A percentile compares a stretch with the other conserved stretches of the same genome.
phyloP scores from a whole-genome alignment of 768 basidiomycete species.

The Gloeophyllum trabeum region DNA sequence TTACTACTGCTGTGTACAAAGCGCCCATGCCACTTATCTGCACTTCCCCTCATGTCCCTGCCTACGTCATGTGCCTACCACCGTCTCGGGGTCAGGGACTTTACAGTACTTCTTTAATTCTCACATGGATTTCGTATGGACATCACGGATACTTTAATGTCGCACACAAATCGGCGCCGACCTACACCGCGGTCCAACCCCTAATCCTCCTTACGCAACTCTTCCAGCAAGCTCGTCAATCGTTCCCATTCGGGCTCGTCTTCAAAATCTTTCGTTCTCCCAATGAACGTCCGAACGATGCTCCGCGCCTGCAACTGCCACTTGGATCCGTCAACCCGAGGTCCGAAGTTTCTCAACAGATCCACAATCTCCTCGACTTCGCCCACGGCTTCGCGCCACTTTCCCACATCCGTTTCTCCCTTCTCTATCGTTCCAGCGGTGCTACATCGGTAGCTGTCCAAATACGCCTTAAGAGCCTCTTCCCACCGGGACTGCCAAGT shows the following conservation, averaged over 20 bases:
- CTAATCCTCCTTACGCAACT: conserved; percentile 38
- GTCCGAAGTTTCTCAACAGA: conserved; percentile 74
- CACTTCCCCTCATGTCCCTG: no score
- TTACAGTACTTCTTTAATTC: no score
- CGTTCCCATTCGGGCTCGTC: conserved; percentile 79
- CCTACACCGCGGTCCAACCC: no score
- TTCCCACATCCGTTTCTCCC: conserved; percentile 55
- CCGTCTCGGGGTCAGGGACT: no score
- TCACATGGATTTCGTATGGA: no score
- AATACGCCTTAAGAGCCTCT: conserved; percentile 70
- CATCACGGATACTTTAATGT: no score
- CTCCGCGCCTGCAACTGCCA: conserved; percentile 87
- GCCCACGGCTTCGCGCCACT: conserved; percentile 64
- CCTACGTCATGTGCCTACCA: no score
- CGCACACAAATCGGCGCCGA: no score
- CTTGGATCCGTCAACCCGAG: conserved; percentile 42
- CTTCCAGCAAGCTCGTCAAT: conserved; percentile 56
- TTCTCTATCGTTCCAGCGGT: conserved; percentile 46
- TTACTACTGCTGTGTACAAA: no score
- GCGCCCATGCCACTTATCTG: no score
- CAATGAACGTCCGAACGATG: conserved; percentile 82
- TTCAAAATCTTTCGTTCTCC: conserved; percentile 74
- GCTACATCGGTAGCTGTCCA: conserved; percentile 77
- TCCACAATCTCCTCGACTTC: conserved; percentile 84
- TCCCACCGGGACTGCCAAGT: conserved; percentile 64